Conservation (phyloP, 1,284 basidiomycete species). For the Cutaneotrichosporon arboriforme region DNA sequence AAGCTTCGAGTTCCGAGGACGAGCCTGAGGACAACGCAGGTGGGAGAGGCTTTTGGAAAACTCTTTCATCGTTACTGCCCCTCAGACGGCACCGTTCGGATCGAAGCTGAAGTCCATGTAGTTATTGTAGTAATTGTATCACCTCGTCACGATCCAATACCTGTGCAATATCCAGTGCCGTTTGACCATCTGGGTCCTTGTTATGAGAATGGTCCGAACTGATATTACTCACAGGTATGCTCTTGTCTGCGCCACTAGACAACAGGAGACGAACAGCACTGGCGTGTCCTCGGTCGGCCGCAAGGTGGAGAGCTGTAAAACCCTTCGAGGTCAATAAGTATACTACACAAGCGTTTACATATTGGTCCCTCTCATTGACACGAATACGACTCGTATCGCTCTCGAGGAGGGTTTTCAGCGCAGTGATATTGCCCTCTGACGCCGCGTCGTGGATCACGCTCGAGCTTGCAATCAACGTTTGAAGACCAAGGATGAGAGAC, state of each 20-base stretch:
- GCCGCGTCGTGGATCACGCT: slow-evolving; percentile 59
- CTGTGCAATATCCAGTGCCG: slow-evolving; percentile 31
- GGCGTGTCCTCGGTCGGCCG: slow-evolving; percentile 68
- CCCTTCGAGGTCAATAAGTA: slow-evolving; percentile 53
- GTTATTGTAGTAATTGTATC: slow-evolving; percentile 16
- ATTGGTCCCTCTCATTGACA: slow-evolving; percentile 57
- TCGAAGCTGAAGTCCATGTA: neutral
- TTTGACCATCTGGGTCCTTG: slow-evolving; percentile 41
- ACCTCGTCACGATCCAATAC: slow-evolving; percentile 30
- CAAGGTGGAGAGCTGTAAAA: slow-evolving; percentile 77
- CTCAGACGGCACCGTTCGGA: too few species aligned
- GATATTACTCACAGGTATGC: slow-evolving; percentile 57
- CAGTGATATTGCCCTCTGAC: slow-evolving; percentile 55
- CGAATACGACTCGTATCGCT: slow-evolving; percentile 47
- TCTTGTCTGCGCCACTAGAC: slow-evolving; percentile 59
- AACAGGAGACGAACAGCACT: slow-evolving; percentile 59
- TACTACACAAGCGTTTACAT: slow-evolving; percentile 51
- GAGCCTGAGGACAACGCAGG: too few species aligned
- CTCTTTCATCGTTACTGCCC: too few species aligned
- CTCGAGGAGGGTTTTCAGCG: slow-evolving; percentile 53
- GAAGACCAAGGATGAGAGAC: slow-evolving; percentile 2
- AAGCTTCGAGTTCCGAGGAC: too few species aligned
- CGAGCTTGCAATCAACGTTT: neutral
- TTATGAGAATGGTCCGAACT: too few species aligned
- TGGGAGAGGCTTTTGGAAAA: too few species aligned